These are phyloP conservation scores for Cucurbitaria berberidis DNA, from an alignment of 2,329 filamentous ascomycete genomes.

Conservation along the genomic window DNA sequence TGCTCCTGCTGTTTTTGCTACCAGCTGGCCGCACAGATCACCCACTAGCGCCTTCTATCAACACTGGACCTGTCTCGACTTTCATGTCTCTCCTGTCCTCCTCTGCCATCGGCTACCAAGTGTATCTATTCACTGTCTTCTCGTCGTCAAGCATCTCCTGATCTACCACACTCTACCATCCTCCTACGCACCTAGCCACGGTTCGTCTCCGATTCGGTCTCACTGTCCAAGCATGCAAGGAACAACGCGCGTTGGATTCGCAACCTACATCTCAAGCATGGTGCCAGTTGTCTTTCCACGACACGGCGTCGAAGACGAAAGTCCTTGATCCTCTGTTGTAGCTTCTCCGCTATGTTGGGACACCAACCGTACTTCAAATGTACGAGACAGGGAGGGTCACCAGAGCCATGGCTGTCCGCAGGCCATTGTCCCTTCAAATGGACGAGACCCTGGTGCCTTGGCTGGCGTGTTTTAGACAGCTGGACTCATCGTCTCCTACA, in stretches of 20 bases:
- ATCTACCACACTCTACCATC: not conserved
- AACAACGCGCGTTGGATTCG: not conserved
- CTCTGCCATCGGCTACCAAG: not conserved
- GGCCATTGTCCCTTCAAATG: not conserved
- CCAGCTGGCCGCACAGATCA: constrained; percentile 27
- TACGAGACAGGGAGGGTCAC: not conserved
- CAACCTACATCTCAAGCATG: not conserved
- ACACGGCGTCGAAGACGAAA: not conserved
- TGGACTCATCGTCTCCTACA: too few relatives aligned
- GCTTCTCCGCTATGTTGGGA: not conserved
- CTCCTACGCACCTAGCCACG: not conserved
- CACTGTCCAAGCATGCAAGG: not conserved
- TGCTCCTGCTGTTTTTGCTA: constrained; percentile 40
- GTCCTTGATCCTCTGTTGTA: not conserved
- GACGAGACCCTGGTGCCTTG: not conserved
- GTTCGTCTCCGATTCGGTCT: not conserved
- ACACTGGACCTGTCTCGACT: constrained; percentile 18
- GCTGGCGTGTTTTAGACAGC: too few relatives aligned
- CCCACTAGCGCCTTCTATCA: constrained; percentile 32
- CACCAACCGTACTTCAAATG: not conserved
- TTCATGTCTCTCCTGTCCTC: constrained; percentile 1
- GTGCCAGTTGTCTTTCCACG: not conserved
- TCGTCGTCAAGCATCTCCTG: not conserved
- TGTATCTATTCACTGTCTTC: not conserved
- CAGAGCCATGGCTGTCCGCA: not conserved